A percentile compares a stretch with the other conserved stretches of the same genome.
Evolutionary conservation across 257 asterid species (phyloP).

Genomic region (Plectranthus barbatus): DNA sequence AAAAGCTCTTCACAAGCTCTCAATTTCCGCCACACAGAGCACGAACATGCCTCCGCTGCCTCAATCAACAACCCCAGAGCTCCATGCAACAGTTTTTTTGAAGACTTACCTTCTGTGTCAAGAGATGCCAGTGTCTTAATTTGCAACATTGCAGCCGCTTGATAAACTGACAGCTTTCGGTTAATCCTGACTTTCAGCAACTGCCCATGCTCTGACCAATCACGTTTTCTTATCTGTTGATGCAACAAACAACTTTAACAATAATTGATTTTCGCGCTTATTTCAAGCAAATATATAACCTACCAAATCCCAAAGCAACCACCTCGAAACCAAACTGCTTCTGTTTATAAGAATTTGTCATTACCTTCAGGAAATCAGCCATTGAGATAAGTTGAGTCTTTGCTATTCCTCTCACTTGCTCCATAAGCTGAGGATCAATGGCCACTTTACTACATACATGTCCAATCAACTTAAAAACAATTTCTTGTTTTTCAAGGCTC

Average conservation of each 20-base stretch:
- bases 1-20: conserved; percentile 94
- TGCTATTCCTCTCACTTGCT: conserved; percentile 68
- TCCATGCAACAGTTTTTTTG: conserved; percentile 85
- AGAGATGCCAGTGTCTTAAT: conserved; percentile 64
- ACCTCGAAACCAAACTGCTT: neutral
- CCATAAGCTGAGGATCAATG: conserved; percentile 58
- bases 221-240: conserved; percentile 78
- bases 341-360: neutral
- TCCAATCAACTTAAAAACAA: conserved; percentile 60
- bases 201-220: conserved; percentile 95
- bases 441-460: conserved; percentile 49
- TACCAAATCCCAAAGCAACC: neutral
- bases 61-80: conserved; percentile 78
- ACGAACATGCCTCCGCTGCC: conserved; percentile 82
- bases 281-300: conserved; percentile 11
- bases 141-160: conserved; percentile 75
- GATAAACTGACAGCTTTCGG: conserved; percentile 74
- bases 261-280: conserved; percentile 7
- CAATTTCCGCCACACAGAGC: conserved; percentile 79
- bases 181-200: conserved; percentile 72
- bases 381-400: conserved; percentile 68
- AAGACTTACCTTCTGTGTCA: conserved; percentile 79
- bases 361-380: conserved; percentile 75
- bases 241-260: conserved; percentile 16
- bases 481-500: conserved; percentile 72